Evolutionary conservation across 1,284 basidiomycete species (phyloP).

Genomic region (Ceratobasidium sp.): DNA sequence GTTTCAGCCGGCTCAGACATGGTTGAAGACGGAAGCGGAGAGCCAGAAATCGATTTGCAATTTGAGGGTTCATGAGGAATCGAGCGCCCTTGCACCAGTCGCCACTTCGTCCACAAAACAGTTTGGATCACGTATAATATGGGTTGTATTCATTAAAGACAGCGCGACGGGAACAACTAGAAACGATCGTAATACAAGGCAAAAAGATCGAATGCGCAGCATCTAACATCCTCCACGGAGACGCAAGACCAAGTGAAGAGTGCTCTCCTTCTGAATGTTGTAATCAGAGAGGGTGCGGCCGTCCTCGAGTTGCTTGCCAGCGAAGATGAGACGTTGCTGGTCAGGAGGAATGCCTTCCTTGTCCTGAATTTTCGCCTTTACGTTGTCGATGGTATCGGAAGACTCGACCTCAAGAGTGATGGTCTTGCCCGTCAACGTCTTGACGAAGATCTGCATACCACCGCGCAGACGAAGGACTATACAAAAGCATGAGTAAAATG

Average conservation of each 20-base stretch:
- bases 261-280: slow-evolving; percentile 53
- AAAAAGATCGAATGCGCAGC: slow-evolving; percentile 4
- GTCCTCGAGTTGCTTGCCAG: slow-evolving; percentile 51
- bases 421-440: slow-evolving; percentile 57
- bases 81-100: not conserved
- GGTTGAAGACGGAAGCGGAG: not conserved
- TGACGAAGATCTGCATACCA: slow-evolving; percentile 57
- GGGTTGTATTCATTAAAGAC: not conserved
- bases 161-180: not conserved
- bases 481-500: slow-evolving; percentile 24
- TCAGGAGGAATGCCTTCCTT: slow-evolving; percentile 55
- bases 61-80: not conserved
- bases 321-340: slow-evolving; percentile 55
- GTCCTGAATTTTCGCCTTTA: slow-evolving; percentile 59
- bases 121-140: not conserved
- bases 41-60: not conserved
- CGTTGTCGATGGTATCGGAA: too few species aligned
- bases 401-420: slow-evolving; percentile 59
- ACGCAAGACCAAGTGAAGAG: slow-evolving; percentile 60
- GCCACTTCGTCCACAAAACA: not conserved
- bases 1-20: slow-evolving; percentile 21
- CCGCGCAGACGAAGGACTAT: slow-evolving; percentile 48
- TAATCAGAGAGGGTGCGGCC: slow-evolving; percentile 54
- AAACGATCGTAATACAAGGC: not conserved
- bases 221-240: slow-evolving; percentile 37